Percentiles rank a stretch among this genome's conserved stretches.
These are phyloP conservation scores for Globisporangium spinosum DNA, from an alignment of 352 stramenopile species.

Conservation along the genomic window DNA sequence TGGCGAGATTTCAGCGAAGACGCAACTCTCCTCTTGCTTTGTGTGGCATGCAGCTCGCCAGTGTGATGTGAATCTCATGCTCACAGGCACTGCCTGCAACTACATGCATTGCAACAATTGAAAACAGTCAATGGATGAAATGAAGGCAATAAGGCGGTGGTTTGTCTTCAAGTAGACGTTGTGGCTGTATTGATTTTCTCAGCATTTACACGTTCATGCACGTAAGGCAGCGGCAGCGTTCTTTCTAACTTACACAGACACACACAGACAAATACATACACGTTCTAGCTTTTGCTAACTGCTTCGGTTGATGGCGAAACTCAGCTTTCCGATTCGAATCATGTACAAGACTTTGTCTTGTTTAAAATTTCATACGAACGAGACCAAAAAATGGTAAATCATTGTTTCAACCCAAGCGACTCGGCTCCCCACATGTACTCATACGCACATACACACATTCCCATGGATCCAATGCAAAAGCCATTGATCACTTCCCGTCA, in stretches of 20 bases:
- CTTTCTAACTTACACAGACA: neutral
- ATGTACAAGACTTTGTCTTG: constrained; percentile 25
- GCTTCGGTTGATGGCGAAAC: constrained; percentile 26
- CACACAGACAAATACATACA: neutral
- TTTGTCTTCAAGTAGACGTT: neutral
- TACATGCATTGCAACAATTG: too few species aligned
- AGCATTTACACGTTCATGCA: neutral
- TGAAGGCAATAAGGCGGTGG: neutral
- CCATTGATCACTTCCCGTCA: neutral
- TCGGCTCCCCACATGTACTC: constrained; percentile 9
- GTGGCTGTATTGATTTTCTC: neutral
- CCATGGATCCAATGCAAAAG: neutral
- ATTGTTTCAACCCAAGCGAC: constrained; percentile 28
- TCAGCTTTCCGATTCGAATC: constrained; percentile 60
- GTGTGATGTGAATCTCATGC: too few species aligned
- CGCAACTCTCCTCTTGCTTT: too few species aligned
- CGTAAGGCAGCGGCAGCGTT: too few species aligned
- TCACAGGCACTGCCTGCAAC: too few species aligned
- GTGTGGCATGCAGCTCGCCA: too few species aligned
- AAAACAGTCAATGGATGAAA: neutral
- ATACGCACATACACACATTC: neutral
- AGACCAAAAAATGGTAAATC: constrained; percentile 68
- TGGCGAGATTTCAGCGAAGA: neutral
- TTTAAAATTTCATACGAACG: constrained; percentile 48
- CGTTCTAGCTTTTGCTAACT: neutral